phyloP scores from a whole-genome alignment of 768 basidiomycete genomes.

The Pisolithus tinctorius region DNA sequence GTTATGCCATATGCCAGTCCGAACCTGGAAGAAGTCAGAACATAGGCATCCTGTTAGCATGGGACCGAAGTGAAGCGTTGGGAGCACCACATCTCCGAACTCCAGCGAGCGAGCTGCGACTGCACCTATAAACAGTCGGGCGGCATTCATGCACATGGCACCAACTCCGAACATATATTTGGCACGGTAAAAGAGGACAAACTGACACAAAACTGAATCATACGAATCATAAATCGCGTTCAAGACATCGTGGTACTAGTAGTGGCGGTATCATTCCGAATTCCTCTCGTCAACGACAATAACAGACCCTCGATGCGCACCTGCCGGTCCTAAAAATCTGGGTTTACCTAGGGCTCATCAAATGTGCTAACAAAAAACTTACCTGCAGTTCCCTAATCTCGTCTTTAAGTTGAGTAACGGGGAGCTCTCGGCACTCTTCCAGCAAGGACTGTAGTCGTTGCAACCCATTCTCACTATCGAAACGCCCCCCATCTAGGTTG shows the following conservation, averaged over 20 bases:
- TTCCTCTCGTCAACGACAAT: constrained; percentile 59
- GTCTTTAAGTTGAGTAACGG: constrained; percentile 60
- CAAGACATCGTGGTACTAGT: background rate
- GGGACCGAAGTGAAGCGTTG: no score
- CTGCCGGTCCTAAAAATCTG: constrained; percentile 52
- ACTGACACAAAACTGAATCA: no score
- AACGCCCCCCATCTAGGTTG: constrained; percentile 12
- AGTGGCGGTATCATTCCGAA: constrained; percentile 36
- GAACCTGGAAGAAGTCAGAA: no score
- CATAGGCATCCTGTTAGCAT: no score
- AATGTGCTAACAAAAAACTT: constrained; percentile 9
- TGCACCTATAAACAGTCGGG: no score
- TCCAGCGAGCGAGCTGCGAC: no score
- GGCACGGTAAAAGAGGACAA: no score
- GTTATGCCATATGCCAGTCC: no score
- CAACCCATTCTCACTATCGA: constrained; percentile 35
- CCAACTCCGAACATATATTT: no score
- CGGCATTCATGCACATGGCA: no score
- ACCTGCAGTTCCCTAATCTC: constrained; percentile 85
- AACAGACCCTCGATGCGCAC: constrained; percentile 71
- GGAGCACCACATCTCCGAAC: no score
- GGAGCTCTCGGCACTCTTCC: constrained; percentile 57
- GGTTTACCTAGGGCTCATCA: background rate
- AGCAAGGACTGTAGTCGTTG: constrained; percentile 54
- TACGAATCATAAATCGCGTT: background rate